Evolutionary conservation across 352 stramenopile species (phyloP), one percentile per base, ranked within the genome.

Genomic region (Globisporangium sylvaticum): DNA sequence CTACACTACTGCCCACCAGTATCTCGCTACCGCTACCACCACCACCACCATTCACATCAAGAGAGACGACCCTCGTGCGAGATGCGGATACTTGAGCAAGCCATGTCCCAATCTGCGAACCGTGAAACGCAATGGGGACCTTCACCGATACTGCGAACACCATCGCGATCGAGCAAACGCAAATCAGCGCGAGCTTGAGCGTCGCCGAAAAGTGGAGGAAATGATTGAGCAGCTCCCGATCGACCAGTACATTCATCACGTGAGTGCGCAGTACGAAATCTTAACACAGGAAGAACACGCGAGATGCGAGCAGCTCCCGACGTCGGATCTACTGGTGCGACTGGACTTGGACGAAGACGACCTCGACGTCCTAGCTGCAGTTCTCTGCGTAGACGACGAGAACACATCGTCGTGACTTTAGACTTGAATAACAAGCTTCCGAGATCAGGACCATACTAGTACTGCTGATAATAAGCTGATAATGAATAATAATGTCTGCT

Each of bases 181-280:
- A 58, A 88, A 90, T 74, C 84, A 92, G 70, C 80, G 81, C 22
- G 71, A 75, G 5, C 75, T 86, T 6, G 76, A 91, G 62, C 71
- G 71, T 6, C 68, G 76, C 48, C 74, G 78, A 0, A 31, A 59
- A 22, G 31, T 42, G 8, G 46, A 66, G 18, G 24, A 54, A n/a
- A 50, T 60, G 48, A 9, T 53, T 3, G 34, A 63, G 34, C 57
- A 63, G 57, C 48, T 66, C 12, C 31, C 58, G 18, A 64, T 64
- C 39, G 58, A 57, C 15, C 42, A 32, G 14, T 57, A 64, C 58
- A 64, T 64, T 15, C 58, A 64, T 27, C 58, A 64, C 14, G 25
- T 64, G 58, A 57, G 55, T 44, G 58, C 55, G 18, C 58, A 64
- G 27, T 64, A 64, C 42, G 58, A 64, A 0, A 12, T 64, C 18